A percentile compares a stretch with the other conserved stretches of the same genome.
These are phyloP conservation scores for Dipodascus albidus DNA, from an alignment of 805 yeast genomes.

Conservation along the genomic window DNA sequence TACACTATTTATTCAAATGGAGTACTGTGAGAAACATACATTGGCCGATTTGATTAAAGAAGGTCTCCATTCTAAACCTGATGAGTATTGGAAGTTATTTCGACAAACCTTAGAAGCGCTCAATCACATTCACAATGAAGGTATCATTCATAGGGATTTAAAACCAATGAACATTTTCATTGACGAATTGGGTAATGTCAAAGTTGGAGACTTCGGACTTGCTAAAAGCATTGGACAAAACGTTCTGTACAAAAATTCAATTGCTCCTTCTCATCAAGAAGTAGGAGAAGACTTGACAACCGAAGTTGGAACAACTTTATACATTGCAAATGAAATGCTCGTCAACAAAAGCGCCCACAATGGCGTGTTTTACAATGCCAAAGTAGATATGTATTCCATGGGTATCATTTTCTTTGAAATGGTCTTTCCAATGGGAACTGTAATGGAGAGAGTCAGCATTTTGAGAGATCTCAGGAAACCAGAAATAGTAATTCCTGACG, in stretches of 20 bases:
- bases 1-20: conserved; percentile 93
- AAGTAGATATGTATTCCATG: conserved; percentile 89
- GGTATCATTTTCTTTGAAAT: conserved; percentile 95
- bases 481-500: conserved; percentile 56
- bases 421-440: conserved; percentile 76
- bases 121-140: conserved; percentile 82
- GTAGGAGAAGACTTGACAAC: conserved; percentile 55
- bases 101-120: conserved; percentile 84
- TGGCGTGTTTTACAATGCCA: conserved; percentile 78
- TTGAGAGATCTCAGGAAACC: conserved; percentile 52
- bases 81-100: conserved; percentile 82
- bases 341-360: conserved; percentile 18
- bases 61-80: conserved; percentile 56
- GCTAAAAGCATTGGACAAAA: conserved; percentile 51
- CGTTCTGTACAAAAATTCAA: not conserved
- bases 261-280: not conserved
- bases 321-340: conserved; percentile 83
- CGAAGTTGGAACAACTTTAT: conserved; percentile 87
- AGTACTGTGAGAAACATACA: conserved; percentile 93
- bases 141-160: conserved; percentile 89
- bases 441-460: conserved; percentile 82
- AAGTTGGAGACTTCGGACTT: conserved; percentile 94
- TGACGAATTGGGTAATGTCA: conserved; percentile 78
- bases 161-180: conserved; percentile 95
- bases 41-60: conserved; percentile 70